Evolutionary conservation across 2,329 filamentous ascomycete species (phyloP).

Genomic region (Tolypocladium inflatum): DNA sequence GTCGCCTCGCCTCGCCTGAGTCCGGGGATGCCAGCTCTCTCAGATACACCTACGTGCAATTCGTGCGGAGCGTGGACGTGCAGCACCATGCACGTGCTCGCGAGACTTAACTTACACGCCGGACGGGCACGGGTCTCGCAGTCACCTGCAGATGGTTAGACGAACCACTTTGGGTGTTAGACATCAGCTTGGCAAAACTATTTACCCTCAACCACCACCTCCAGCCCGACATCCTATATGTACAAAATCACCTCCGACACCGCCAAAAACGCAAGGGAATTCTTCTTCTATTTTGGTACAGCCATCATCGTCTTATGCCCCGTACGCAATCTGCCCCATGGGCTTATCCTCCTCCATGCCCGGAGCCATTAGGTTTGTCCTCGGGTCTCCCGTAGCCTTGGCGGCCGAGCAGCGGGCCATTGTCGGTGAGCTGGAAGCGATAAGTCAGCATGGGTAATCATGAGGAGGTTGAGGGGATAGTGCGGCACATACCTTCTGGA

Average conservation of each 20-base stretch:
- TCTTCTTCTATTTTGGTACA: constrained; percentile 27
- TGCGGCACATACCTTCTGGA: constrained; percentile 68
- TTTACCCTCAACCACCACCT: constrained; percentile 7
- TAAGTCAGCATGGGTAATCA: constrained; percentile 11
- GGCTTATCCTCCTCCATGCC: constrained; percentile 56
- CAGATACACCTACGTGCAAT: neutral
- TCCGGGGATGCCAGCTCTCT: neutral
- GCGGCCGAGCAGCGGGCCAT: constrained; percentile 96
- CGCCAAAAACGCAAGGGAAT: constrained; percentile 20
- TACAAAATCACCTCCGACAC: constrained; percentile 19
- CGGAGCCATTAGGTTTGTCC: constrained; percentile 71
- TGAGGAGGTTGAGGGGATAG: constrained; percentile 6
- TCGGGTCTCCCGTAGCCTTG: constrained; percentile 71
- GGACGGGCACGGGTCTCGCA: neutral
- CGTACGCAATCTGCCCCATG: constrained; percentile 52
- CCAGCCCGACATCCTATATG: constrained; percentile 24
- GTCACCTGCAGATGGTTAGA: neutral
- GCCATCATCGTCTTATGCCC: constrained; percentile 29
- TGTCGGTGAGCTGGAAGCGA: constrained; percentile 68
- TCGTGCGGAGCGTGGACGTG: too few relatives aligned
- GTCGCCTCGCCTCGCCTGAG: neutral
- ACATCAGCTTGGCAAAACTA: constrained; percentile 8
- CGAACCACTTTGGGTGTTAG: neutral
- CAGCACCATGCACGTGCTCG: too few relatives aligned
- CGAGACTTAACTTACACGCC: neutral